Evolutionary conservation across 208 protist species (phyloP).

Genomic region (Phytomonas francai): DNA sequence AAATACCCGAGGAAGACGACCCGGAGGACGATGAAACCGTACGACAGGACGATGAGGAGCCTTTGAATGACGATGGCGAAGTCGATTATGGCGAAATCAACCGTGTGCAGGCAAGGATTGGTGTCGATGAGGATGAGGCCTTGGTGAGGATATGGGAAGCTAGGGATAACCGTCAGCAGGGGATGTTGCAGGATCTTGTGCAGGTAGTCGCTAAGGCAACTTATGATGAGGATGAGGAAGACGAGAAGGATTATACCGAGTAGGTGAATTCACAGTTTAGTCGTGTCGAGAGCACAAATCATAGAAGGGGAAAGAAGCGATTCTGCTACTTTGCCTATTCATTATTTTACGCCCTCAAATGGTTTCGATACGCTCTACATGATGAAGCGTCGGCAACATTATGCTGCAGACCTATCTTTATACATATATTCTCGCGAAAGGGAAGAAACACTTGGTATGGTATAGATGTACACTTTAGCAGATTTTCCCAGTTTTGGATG

Average conservation of each 20-base stretch:
- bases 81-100: conserved; percentile 37
- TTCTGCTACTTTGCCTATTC: not conserved
- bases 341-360: not conserved
- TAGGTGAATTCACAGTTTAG: not conserved
- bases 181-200: conserved; percentile 39
- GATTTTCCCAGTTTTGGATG: not conserved
- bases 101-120: conserved; percentile 41
- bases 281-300: not conserved
- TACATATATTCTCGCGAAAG: not conserved
- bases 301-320: not conserved
- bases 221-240: conserved; percentile 50
- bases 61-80: conserved; percentile 19
- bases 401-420: not conserved
- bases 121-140: conserved; percentile 62
- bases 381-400: not conserved
- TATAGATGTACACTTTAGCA: not conserved
- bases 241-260: conserved; percentile 14
- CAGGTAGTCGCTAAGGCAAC: conserved; percentile 33
- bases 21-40: conserved; percentile 72
- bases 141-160: conserved; percentile 69
- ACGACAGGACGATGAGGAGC: conserved; percentile 42
- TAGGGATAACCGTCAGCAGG: conserved; percentile 30
- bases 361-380: not conserved
- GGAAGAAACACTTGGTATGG: not conserved
- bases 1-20: conserved; percentile 71